Evolutionary conservation across 495 filamentous ascomycete species (phyloP), one percentile per base, ranked within the genome.

Genomic region (Neurospora intermedia): DNA sequence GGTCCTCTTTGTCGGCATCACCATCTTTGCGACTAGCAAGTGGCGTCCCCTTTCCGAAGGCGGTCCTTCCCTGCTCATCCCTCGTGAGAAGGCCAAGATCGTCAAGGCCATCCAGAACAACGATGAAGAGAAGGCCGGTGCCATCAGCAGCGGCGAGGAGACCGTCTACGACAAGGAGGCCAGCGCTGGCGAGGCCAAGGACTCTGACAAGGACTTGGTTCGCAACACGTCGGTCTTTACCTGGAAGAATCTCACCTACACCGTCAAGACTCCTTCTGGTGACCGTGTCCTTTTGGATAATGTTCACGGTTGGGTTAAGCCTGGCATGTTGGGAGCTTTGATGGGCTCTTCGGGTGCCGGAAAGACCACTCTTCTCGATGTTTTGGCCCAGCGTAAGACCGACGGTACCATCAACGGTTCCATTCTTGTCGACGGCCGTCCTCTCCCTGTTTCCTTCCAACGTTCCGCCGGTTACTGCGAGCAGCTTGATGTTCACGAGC

Each of bases 261-360:
- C 88, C 70, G 90, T 94, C n/a, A 88, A 90, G 6, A 87, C 89
- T 5, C 83, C 86, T 0, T 84, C 83, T 16, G 89, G 88, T 54
- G 86, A 91, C 20, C 82, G 76, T 10, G 42, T 85, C 20, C 72
- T 96, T 3, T 85, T 96, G 27, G 89, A 94, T 75, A 83, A 86
- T 18, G 87, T 95, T 41, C 88, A 87, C 62, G 93, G 93, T 3
- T 94, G 89, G 80, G 92, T 91, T 15, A 94, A 92, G 79, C 93
- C 93, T 4, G 93, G 93, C 69, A 82, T 90, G 27, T 87, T 96
- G 84, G 89, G 91, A 69, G 93, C 93, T 8, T 81, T 95, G 20
- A 93, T 96, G 87, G 93, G 93, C 70, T 91, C 91, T 15, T 93
- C 90, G 15, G 93, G 93, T 70, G 93, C 93, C 27, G 93, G 92